Evolutionary conservation across 371 early-diverging fungal genomes (phyloP).

Genomic region (Circinella umbellata): DNA sequence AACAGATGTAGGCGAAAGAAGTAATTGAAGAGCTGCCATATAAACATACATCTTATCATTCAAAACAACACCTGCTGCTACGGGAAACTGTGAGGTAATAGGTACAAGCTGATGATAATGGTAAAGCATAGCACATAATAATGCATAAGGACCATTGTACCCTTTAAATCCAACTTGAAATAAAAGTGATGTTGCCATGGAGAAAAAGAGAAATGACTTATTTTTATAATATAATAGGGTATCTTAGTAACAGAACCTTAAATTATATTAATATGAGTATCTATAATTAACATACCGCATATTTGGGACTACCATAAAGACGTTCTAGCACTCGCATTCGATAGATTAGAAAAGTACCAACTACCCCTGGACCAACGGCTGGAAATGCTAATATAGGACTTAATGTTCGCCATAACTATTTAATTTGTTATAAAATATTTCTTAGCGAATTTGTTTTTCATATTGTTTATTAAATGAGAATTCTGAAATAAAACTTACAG

Average conservation of each 20-base stretch:
- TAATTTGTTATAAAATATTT: neutral
- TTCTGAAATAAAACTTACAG: neutral
- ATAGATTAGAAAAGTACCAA: constrained; percentile 69
- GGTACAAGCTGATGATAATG: constrained; percentile 65
- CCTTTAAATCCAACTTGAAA: constrained; percentile 43
- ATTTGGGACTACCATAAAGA: constrained; percentile 72
- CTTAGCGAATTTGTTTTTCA: neutral
- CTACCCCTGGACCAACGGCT: constrained; percentile 60
- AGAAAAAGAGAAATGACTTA: constrained; percentile 63
- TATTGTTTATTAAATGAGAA: neutral
- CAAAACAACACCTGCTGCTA: constrained; percentile 61
- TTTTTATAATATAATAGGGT: no score
- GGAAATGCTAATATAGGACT: constrained; percentile 59
- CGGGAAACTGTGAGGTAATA: constrained; percentile 60
- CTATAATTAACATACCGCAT: constrained; percentile 46
- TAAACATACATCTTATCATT: constrained; percentile 70
- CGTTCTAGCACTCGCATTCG: constrained; percentile 75
- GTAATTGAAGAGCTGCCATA: constrained; percentile 55
- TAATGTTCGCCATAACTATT: constrained; percentile 62
- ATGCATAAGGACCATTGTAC: constrained; percentile 48
- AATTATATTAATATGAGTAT: no score
- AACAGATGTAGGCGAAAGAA: constrained; percentile 2
- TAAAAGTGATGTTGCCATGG: constrained; percentile 55
- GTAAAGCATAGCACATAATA: constrained; percentile 66
- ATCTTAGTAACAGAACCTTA: no score